A percentile compares a stretch with the other conserved stretches of the same genome.
Conservation (phyloP, 1,139 yeast genomes). For the Diutina ranongensis region DNA sequence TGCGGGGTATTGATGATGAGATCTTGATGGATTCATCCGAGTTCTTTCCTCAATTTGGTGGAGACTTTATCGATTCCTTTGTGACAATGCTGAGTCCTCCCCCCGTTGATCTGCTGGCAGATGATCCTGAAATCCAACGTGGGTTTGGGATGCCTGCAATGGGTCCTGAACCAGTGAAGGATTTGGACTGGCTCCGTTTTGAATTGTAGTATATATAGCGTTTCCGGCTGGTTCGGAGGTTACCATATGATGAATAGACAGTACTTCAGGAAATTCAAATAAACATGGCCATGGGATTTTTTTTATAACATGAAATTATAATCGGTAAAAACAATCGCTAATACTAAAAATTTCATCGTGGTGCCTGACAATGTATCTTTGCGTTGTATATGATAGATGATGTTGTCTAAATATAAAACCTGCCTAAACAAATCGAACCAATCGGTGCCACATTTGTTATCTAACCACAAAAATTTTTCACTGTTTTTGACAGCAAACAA, state of each 20-base stretch:
- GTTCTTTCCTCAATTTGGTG: neutral
- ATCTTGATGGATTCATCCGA: slow-evolving; percentile 9
- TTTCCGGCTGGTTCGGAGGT: neutral
- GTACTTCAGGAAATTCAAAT: too few species aligned
- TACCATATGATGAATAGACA: too few species aligned
- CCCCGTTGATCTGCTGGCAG: slow-evolving; percentile 9
- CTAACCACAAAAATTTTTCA: too few species aligned
- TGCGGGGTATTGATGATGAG: slow-evolving; percentile 9
- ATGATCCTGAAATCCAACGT: slow-evolving; percentile 11
- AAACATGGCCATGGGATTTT: too few species aligned
- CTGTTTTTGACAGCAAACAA: too few species aligned
- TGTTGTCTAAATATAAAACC: too few species aligned
- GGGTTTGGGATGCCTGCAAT: slow-evolving; percentile 17
- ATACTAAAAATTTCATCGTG: too few species aligned
- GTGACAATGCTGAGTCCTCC: slow-evolving; percentile 3
- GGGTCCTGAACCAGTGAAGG: slow-evolving; percentile 12
- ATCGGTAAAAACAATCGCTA: too few species aligned
- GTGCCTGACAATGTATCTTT: too few species aligned
- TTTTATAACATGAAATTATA: too few species aligned
- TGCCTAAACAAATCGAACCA: too few species aligned
- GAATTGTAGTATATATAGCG: slow-evolving; percentile 17
- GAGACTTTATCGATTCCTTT: slow-evolving; percentile 3
- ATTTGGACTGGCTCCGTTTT: slow-evolving; percentile 38
- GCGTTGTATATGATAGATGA: too few species aligned
- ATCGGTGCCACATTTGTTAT: neutral